Evolutionary conservation across 257 asterid species (phyloP).

Genomic region (Scutellaria minor): DNA sequence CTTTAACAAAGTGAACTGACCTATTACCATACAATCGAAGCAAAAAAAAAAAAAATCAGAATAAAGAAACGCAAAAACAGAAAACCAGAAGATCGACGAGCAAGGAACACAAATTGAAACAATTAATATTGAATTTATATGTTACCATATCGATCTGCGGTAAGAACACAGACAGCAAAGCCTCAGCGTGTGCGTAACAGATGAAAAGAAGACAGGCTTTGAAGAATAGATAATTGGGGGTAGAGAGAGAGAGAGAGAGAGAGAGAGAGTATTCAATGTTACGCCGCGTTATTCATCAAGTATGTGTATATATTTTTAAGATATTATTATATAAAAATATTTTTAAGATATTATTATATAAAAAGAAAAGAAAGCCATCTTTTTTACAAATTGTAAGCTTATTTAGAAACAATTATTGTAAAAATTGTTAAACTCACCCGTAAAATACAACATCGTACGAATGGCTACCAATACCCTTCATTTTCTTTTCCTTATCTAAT

Average conservation of each 20-base stretch:
- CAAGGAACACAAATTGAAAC: slow-evolving; percentile 17
- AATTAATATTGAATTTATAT: neutral
- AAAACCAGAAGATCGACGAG: slow-evolving; percentile 14
- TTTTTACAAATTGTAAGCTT: too few species aligned
- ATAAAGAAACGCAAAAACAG: neutral
- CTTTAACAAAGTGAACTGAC: slow-evolving; percentile 12
- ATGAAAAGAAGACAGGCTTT: neutral
- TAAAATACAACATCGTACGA: too few species aligned
- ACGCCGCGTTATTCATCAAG: slow-evolving; percentile 12
- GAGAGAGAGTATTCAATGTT: neutral
- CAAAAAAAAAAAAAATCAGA: neutral
- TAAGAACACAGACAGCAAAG: slow-evolving; percentile 6
- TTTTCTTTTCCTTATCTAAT: too few species aligned
- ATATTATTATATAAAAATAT: too few species aligned
- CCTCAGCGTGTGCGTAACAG: slow-evolving; percentile 6
- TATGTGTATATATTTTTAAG: too few species aligned
- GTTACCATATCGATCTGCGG: slow-evolving; percentile 43
- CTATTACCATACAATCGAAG: slow-evolving; percentile 20
- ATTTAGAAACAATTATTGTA: too few species aligned
- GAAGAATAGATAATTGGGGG: slow-evolving; percentile 10
- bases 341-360: too few species aligned
- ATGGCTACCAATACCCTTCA: too few species aligned
- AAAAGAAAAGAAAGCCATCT: too few species aligned
- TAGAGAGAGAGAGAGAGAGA: too few species aligned
- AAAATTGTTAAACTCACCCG: too few species aligned